Evolutionary conservation across 2,329 filamentous ascomycete genomes (phyloP), one percentile per base, ranked within the genome.

Genomic region (Westerdykella aurantiaca): DNA sequence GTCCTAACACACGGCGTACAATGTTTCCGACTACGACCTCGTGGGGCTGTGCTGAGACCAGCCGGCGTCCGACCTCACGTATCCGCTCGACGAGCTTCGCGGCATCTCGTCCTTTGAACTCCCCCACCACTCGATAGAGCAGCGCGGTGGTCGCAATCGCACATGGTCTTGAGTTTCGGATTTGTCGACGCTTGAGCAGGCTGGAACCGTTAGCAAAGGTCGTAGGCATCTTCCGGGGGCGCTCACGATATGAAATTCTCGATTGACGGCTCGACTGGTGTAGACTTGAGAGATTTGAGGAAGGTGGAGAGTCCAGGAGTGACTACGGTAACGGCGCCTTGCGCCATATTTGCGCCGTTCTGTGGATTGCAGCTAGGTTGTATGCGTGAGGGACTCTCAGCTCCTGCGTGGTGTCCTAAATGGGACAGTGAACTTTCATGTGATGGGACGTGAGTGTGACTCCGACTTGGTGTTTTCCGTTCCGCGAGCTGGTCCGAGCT

Each of bases 11-110:
- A 49, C 93, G 83, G 48, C 90, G 82, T 38, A 96, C 88, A 55
- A 98, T 90, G 61, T 98, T 98, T 41, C 89, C 91, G 37, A 96
- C 88, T 5, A 89, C 88, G 56, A 95, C 83, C 71, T 97, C 93
- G 48, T 85, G 81, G 13, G 91, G 91, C 58, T 95, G 88, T 6
- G 93, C 90, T 43, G 85, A 80, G 31, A 86, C 83, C 35, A 98
- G 76, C 43, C 82, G 80, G 55, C 82, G 79, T 44, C 93, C 93
- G 18, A 91, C 82, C 47, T 82, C 78, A 52, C 86, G 83, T 49
- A 98, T 83, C 52, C 87, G 83, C 56, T 84, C 80, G 46, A 97
- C 81, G 40, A 98, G 81, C 58, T 84, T 82, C 39, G 82, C 79
- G 38, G 89, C 83, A 65, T 91, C 85, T 48, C 78, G 77, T 72